Evolutionary conservation across 2,329 filamentous ascomycete species (phyloP).

Genomic region (Aspergillus sojae): DNA sequence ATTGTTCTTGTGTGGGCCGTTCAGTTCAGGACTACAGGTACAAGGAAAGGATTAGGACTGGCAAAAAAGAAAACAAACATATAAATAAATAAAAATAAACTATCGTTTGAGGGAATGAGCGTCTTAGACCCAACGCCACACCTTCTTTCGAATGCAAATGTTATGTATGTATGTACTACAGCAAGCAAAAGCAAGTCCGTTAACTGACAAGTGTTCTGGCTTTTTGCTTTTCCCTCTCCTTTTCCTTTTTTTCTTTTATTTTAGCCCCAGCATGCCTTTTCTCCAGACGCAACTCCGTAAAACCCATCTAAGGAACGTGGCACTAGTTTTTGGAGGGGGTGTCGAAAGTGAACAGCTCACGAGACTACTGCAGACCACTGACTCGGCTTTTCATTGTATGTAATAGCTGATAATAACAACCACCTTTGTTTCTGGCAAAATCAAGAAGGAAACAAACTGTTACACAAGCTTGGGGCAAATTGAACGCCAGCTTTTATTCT

Average conservation of each 20-base stretch:
- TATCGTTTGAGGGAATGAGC: neutral
- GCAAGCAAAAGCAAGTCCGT: constrained; percentile 5
- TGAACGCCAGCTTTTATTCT: neutral
- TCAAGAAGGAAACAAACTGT: neutral
- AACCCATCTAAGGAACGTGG: neutral
- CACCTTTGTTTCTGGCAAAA: neutral
- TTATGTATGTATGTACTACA: neutral
- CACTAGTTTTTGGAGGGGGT: neutral
- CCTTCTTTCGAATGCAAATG: constrained; percentile 6
- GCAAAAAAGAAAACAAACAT: neutral
- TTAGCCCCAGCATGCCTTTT: neutral
- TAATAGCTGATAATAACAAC: neutral
- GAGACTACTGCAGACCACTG: neutral
- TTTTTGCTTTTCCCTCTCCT: neutral
- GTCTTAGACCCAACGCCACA: constrained; percentile 3
- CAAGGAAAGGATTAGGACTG: neutral
- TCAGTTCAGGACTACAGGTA: neutral
- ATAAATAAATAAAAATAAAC: neutral
- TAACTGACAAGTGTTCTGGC: neutral
- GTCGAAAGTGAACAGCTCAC: neutral
- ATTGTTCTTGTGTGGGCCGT: neutral
- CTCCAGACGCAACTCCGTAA: neutral
- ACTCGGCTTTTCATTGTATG: neutral
- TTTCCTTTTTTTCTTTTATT: neutral
- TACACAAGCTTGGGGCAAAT: neutral